Evolutionary conservation across 2,329 filamentous ascomycete species (phyloP).

Genomic region (Penicillium sp.): DNA sequence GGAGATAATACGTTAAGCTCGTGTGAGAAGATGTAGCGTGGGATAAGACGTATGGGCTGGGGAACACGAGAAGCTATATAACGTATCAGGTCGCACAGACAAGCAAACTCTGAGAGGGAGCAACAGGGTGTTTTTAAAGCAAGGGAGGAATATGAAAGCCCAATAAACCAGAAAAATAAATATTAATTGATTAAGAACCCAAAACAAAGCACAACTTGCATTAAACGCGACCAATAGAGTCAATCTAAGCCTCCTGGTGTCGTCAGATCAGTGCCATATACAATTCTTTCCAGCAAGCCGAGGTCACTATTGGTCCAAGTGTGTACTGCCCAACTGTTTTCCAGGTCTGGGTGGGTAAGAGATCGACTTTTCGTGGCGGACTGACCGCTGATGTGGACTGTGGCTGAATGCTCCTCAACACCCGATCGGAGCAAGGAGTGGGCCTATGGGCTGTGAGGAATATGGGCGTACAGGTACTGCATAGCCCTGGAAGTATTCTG

Average conservation of each 20-base stretch:
- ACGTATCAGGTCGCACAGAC: constrained; percentile 15
- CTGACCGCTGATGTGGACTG: constrained; percentile 20
- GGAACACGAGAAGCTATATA: constrained; percentile 18
- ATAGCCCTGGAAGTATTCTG: background rate
- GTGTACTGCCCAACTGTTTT: constrained; percentile 11
- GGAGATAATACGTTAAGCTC: background rate
- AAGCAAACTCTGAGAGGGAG: constrained; percentile 14
- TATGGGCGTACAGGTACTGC: background rate
- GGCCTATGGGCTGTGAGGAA: background rate
- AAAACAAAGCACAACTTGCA: background rate
- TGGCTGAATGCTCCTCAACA: constrained; percentile 15
- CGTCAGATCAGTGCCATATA: constrained; percentile 15
- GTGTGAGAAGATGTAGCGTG: background rate
- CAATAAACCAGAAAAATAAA: background rate
- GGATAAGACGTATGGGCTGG: background rate
- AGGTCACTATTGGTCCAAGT: constrained; percentile 6
- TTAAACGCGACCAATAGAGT: constrained; percentile 11
- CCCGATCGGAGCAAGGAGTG: constrained; percentile 18
- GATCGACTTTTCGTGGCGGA: background rate
- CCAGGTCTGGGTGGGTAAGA: background rate
- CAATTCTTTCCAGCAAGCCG: background rate
- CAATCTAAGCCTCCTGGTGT: constrained; percentile 9
- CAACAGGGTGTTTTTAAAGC: constrained; percentile 13
- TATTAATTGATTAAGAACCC: background rate
- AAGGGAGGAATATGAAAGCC: constrained; percentile 14